A percentile compares a stretch with the other conserved stretches of the same genome.
These are phyloP conservation scores for Melaleuca alternifolia DNA, from an alignment of 345 rosid species.

Conservation along the genomic window DNA sequence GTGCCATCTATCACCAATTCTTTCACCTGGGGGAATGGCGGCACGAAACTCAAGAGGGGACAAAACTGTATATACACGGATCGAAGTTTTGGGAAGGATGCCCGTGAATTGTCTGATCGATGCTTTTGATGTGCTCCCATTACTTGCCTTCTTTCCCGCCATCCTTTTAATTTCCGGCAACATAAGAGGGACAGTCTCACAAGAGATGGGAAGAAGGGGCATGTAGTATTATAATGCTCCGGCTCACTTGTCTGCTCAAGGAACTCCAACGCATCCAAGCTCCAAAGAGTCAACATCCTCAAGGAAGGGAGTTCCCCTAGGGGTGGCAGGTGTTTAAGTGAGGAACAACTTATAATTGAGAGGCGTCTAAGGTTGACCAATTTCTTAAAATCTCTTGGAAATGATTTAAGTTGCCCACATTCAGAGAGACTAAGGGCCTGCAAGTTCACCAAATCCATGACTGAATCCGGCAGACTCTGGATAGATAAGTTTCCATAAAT, in stretches of 20 bases:
- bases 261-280: background rate
- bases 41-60: too few species aligned
- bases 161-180: rapidly evolving
- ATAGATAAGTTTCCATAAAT: background rate
- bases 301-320: background rate
- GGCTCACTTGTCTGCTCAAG: background rate
- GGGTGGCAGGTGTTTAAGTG: background rate
- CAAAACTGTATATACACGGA: rapidly evolving
- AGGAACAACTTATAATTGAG: rapidly evolving
- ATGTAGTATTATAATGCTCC: too few species aligned
- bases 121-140: background rate
- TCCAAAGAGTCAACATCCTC: rapidly evolving
- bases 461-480: background rate
- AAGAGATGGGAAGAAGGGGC: too few species aligned
- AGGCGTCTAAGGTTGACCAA: background rate
- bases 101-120: background rate
- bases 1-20: too few species aligned
- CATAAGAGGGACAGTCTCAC: background rate
- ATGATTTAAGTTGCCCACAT: background rate
- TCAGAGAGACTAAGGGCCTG: background rate
- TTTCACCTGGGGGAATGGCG: too few species aligned
- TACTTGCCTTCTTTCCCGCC: background rate
- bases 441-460: background rate
- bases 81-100: background rate
- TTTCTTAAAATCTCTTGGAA: background rate